Conservation (phyloP, 768 basidiomycete genomes). For the Symmetrospora coprosmae region DNA sequence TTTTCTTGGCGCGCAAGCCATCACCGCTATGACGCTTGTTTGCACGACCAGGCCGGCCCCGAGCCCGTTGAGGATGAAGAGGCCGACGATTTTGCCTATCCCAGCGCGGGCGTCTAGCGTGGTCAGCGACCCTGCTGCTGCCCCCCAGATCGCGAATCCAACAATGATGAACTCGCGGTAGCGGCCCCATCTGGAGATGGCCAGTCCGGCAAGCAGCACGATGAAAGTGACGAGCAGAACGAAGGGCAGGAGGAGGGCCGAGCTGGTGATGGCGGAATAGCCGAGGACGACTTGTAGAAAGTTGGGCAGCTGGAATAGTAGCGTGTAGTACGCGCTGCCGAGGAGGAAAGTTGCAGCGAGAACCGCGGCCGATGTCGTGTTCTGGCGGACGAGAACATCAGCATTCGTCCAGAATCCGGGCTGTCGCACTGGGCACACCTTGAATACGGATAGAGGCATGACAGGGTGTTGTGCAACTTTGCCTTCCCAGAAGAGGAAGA, state of each 20-base stretch:
- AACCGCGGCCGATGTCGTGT: background rate
- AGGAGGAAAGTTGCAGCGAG: slow-evolving; percentile 12
- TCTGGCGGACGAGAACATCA: background rate
- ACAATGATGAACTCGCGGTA: slow-evolving; percentile 47
- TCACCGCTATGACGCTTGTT: slow-evolving; percentile 3
- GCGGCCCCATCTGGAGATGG: slow-evolving; percentile 38
- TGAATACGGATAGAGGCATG: slow-evolving; percentile 41
- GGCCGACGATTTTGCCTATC: slow-evolving; percentile 47
- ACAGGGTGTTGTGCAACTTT: slow-evolving; percentile 56
- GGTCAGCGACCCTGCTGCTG: slow-evolving; percentile 58
- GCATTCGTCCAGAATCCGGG: no score
- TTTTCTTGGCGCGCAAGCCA: slow-evolving; percentile 4
- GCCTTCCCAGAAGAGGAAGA: slow-evolving; percentile 63
- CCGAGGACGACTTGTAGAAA: slow-evolving; percentile 62
- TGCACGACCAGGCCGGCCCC: slow-evolving; percentile 12
- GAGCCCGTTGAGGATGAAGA: slow-evolving; percentile 43
- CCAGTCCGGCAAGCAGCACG: slow-evolving; percentile 22
- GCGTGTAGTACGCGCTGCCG: slow-evolving; percentile 13
- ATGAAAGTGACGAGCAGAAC: slow-evolving; percentile 41
- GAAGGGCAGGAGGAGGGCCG: slow-evolving; percentile 55
- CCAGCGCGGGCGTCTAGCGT: slow-evolving; percentile 46
- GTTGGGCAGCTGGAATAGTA: slow-evolving; percentile 50
- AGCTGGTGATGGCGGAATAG: slow-evolving; percentile 51
- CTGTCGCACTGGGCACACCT: background rate
- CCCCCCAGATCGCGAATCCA: slow-evolving; percentile 56